Conservation (phyloP, 495 filamentous ascomycete species). For the Annulohypoxylon nitens region DNA sequence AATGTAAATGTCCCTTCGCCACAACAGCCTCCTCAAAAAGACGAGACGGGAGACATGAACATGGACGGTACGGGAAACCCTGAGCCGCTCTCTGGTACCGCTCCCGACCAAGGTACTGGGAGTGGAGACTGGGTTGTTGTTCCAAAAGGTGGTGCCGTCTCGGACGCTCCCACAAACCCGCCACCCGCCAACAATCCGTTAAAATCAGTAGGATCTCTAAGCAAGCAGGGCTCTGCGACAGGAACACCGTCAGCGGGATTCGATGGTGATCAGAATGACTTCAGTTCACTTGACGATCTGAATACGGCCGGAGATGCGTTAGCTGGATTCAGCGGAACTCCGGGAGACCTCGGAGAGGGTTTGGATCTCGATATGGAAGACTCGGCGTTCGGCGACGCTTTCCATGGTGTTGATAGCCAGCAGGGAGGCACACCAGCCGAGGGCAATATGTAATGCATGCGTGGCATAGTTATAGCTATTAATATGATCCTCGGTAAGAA, state of each 20-base stretch:
- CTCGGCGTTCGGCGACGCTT: slow-evolving; percentile 69
- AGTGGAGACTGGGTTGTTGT: slow-evolving; percentile 69
- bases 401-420: slow-evolving; percentile 62
- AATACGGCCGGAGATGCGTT: slow-evolving; percentile 64
- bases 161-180: slow-evolving; percentile 42
- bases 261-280: slow-evolving; percentile 62
- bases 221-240: slow-evolving; percentile 56
- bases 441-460: slow-evolving; percentile 40
- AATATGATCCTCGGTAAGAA: not conserved
- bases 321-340: slow-evolving; percentile 57
- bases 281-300: slow-evolving; percentile 66
- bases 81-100: slow-evolving; percentile 42
- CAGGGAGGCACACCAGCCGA: slow-evolving; percentile 48
- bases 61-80: slow-evolving; percentile 54
- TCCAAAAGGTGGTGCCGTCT: slow-evolving; percentile 60
- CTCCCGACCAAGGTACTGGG: slow-evolving; percentile 58
- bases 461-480: not conserved
- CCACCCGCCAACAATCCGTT: slow-evolving; percentile 25
- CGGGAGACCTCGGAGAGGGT: slow-evolving; percentile 58
- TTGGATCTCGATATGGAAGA: slow-evolving; percentile 66
- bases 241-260: slow-evolving; percentile 58
- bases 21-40: slow-evolving; percentile 36
- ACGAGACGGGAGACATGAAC: slow-evolving; percentile 48
- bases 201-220: slow-evolving; percentile 39
- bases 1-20: slow-evolving; percentile 56